Evolutionary conservation across 2,329 filamentous ascomycete species (phyloP), one percentile per base, ranked within the genome.

Genomic region (Alternaria alternata): DNA sequence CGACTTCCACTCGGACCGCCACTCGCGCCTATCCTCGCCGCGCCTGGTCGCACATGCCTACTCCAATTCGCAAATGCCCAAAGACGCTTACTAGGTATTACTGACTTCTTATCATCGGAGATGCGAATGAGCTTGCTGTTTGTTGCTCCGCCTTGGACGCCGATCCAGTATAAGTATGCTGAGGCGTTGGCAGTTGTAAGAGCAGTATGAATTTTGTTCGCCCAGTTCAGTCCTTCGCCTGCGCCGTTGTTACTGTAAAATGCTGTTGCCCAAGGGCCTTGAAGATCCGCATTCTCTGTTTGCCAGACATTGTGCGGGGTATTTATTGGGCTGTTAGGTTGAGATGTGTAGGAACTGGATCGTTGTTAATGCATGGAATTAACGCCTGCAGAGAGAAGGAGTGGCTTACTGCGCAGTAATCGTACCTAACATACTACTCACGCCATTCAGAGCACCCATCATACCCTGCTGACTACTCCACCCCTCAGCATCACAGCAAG

Each of bases 81-180:
- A 7, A 81, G 69, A 7, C 77, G 71, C 53, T 76, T 78, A 11
- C 68, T 72, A 1, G 74, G 68, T 20, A 72, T 75, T 11, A 79
- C 69, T 39, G 63, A 55, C 44, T 76, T 77, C 57, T 75, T 74
- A 32, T 77, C 75, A 48, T 74, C 71, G 7, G 63, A 57, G 30
- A 78, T 75, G 52, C 77, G 69, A 51, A 80, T 69, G 20, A 79
- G 72, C 51, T 72, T 76, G 44, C 66, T 69, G 65, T 75, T 79
- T 30, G 73, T 77, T 20, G 78, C 75, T 39, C 77, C 78, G 55
- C 75, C 78, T 57, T 80, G 78, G 2, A 72, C 71, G 26, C 84
- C 83, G 66, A 84, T 79, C 85, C 85, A 87, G 73, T 85, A 87
- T 1, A 87, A 75, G 66, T 86, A 87, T 0, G 80, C 85, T 4